A percentile compares a stretch with the other conserved stretches of the same genome.
Evolutionary conservation across 345 rosid species (phyloP).

Genomic region (Salix caprea): DNA sequence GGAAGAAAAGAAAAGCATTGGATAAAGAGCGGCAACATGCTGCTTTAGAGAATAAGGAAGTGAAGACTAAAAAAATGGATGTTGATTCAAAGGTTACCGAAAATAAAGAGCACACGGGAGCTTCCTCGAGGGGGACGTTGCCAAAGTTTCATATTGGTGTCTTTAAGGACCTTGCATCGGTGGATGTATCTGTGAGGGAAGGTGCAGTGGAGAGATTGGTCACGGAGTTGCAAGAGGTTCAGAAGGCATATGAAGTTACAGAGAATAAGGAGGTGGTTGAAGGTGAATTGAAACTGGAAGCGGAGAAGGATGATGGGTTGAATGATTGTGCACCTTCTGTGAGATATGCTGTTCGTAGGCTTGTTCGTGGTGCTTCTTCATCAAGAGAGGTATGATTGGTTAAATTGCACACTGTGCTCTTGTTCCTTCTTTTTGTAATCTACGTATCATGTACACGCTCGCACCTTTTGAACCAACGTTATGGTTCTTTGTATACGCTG

Average conservation of each 20-base stretch:
- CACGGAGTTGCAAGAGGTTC: slow-evolving; percentile 61
- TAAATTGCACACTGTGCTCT: neutral
- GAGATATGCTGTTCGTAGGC: slow-evolving; percentile 81
- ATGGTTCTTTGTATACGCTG: neutral
- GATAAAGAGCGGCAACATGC: slow-evolving; percentile 62
- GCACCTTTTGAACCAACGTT: too few species aligned
- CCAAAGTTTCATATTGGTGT: slow-evolving; percentile 70
- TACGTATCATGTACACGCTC: neutral
- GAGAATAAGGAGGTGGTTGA: slow-evolving; percentile 49
- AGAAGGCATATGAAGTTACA: slow-evolving; percentile 54
- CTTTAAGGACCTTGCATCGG: slow-evolving; percentile 68
- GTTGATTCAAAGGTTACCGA: slow-evolving; percentile 24
- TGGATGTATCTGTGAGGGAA: slow-evolving; percentile 54
- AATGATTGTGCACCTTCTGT: slow-evolving; percentile 76
- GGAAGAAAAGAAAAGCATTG: slow-evolving; percentile 65
- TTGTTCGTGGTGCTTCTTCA: slow-evolving; percentile 88
- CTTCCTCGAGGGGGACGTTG: slow-evolving; percentile 31
- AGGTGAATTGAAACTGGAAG: slow-evolving; percentile 62
- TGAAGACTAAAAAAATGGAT: slow-evolving; percentile 19
- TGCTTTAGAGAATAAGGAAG: slow-evolving; percentile 22
- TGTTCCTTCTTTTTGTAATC: neutral
- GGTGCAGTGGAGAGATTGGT: slow-evolving; percentile 63
- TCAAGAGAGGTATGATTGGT: slow-evolving; percentile 70
- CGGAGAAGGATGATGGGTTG: slow-evolving; percentile 86
- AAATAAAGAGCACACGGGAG: slow-evolving; percentile 14